Evolutionary conservation across 129 eudicot species (phyloP), one percentile per base, ranked within the genome.

Genomic region (Rutidosis leptorrhynchoides): DNA sequence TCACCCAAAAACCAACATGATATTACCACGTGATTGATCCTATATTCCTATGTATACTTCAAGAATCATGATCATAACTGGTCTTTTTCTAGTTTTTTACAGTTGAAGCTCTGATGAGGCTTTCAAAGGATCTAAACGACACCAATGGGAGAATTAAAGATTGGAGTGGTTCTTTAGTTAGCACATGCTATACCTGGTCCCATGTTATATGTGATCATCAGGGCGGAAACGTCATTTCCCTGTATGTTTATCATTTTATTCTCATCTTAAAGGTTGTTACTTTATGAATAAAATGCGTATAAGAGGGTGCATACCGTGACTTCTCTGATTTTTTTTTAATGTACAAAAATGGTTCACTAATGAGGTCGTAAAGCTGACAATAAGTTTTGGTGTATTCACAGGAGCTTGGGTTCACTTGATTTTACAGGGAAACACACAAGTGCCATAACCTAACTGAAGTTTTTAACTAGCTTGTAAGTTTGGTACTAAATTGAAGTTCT

Each of bases 131-230:
- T 73, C 75, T 92, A 61, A 92, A 92, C 33, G 98, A 92, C 67
- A 79, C 91, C 19, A 33, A 71, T 23, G 63, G 81, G 32, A 77
- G 73, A 53, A 76, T 92, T 27, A 35, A 12, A 1, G 88, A 88
- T 80, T 92, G 98, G 98, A 77, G 80, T 68, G 9, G 1, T 52
- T 28, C 5, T 78, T 55, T 79, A 0, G 98, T 92, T 40, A 88
- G 87, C 77, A 96, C 98, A 22, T 92, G 98, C 75, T 74, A 64
- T 79, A 86, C 89, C 68, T 92, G 98, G 98, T 83, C 96, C 20
- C 83, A 83, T 73, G 96, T 92, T 53, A 78, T 91, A 1, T 92
- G 98, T 74, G 74, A 75, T 75, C 79, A 59, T 67, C 54, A 53
- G 61, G 59, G 81, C 56, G 98, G 89, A 85, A 79, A 82, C 43